A percentile compares a stretch with the other conserved stretches of the same genome.
phyloP scores from a whole-genome alignment of 2,329 filamentous ascomycete species.

The Macrophomina tecta region DNA sequence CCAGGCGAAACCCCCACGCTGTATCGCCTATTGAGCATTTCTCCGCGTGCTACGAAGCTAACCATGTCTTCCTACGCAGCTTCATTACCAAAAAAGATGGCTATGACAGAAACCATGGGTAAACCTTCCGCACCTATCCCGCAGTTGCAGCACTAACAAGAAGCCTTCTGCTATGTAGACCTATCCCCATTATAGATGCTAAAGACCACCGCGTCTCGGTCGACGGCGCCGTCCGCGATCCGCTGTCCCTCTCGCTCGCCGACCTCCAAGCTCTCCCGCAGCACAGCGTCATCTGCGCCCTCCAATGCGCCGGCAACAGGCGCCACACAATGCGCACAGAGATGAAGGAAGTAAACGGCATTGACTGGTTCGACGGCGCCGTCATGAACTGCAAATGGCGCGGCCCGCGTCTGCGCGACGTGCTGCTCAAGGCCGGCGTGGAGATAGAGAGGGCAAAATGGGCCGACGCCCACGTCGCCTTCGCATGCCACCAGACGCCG shows the following conservation, averaged over 20 bases:
- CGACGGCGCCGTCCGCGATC: constrained; percentile 55
- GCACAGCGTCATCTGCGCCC: constrained; percentile 61
- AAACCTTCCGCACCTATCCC: not conserved
- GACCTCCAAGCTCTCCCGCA: constrained; percentile 59
- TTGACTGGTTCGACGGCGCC: constrained; percentile 66
- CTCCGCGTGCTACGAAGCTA: not conserved
- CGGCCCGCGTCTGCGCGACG: constrained; percentile 59
- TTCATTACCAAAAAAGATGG: constrained; percentile 57
- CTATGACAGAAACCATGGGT: constrained; percentile 65
- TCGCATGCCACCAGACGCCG: constrained; percentile 59
- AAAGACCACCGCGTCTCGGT: constrained; percentile 52
- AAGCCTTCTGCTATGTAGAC: constrained; percentile 30
- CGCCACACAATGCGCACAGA: constrained; percentile 66
- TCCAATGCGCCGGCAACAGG: constrained; percentile 67
- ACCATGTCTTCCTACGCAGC: constrained; percentile 32
- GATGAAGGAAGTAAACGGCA: constrained; percentile 63
- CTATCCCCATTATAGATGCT: constrained; percentile 57
- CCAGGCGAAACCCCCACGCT: too few relatives aligned
- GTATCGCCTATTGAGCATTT: too few relatives aligned
- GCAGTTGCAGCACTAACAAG: not conserved
- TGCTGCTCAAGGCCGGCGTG: constrained; percentile 56
- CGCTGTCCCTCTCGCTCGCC: constrained; percentile 53
- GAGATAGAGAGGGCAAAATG: constrained; percentile 25
- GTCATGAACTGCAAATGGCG: constrained; percentile 67
- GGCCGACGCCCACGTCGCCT: constrained; percentile 57